A percentile compares a stretch with the other conserved stretches of the same genome.
Conservation (phyloP, 129 eudicot species). For the Cynara cardunculus region DNA sequence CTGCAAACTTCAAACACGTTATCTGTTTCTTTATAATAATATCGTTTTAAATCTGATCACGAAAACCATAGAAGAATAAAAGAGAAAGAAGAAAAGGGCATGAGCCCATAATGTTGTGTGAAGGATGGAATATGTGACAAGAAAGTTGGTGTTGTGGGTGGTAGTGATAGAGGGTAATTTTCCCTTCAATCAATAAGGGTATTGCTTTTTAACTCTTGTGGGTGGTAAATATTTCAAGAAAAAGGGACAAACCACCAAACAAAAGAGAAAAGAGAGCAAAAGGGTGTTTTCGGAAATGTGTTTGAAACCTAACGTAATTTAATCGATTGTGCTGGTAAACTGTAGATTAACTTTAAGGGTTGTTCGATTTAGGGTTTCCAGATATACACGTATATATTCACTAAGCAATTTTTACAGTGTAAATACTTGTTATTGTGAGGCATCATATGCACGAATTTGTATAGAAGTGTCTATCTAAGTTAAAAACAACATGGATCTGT, state of each 20-base stretch:
- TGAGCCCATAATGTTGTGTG: slow-evolving; percentile 20
- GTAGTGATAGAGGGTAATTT: slow-evolving; percentile 10
- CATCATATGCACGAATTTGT: neutral
- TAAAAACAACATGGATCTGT: neutral
- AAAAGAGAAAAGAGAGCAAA: neutral
- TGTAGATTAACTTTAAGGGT: neutral
- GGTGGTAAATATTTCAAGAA: neutral
- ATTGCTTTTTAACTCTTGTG: neutral
- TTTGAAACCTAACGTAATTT: neutral
- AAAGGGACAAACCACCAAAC: neutral
- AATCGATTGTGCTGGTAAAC: neutral
- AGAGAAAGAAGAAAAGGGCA: slow-evolving; percentile 27
- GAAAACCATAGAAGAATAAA: slow-evolving; percentile 1
- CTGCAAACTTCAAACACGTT: neutral
- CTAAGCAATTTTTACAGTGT: neutral
- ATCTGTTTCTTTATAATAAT: neutral
- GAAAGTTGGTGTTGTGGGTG: slow-evolving; percentile 30
- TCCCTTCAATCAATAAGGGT: slow-evolving; percentile 13
- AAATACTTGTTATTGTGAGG: neutral
- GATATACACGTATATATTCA: neutral
- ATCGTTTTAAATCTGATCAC: neutral
- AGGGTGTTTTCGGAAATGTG: neutral
- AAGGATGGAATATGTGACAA: slow-evolving; percentile 26
- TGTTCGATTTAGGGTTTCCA: neutral
- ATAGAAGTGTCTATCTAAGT: neutral